phyloP scores from a whole-genome alignment of 2,329 filamentous ascomycete genomes.

The Diaporthe sp. region DNA sequence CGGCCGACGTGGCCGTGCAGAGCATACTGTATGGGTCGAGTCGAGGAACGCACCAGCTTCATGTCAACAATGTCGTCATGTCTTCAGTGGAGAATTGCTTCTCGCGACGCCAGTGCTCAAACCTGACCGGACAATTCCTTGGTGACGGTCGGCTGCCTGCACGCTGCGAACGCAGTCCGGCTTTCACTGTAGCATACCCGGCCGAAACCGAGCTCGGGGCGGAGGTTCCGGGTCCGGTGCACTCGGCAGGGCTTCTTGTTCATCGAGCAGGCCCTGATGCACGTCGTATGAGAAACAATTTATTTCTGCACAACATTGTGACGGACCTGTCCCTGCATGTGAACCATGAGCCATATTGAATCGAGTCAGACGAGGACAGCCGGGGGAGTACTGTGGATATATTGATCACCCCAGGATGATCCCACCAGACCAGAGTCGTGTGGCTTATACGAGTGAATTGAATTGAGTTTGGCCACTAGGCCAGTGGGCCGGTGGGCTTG shows the following conservation, averaged over 20 bases:
- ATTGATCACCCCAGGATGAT: conserved; percentile 18
- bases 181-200: background rate
- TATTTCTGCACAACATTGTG: background rate
- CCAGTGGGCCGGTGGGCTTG: conserved; percentile 15
- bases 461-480: conserved; percentile 24
- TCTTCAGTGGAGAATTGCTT: background rate
- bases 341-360: background rate
- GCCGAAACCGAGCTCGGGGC: conserved; percentile 1
- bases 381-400: background rate
- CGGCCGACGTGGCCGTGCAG: conserved; percentile 27
- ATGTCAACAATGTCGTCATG: conserved; percentile 14
- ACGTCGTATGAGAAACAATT: conserved; percentile 8
- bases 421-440: conserved; percentile 2
- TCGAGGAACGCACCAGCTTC: background rate
- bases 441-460: conserved; percentile 11
- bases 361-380: background rate
- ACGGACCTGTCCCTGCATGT: background rate
- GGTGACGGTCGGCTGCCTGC: background rate
- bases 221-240: background rate
- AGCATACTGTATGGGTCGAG: conserved; percentile 32
- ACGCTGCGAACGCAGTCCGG: background rate
- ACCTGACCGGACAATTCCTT: background rate
- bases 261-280: background rate
- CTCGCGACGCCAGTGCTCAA: background rate
- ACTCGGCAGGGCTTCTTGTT: too few relatives aligned